These are phyloP conservation scores for Phytophthora sansomeana DNA, from an alignment of 352 stramenopile genomes.

Conservation along the genomic window DNA sequence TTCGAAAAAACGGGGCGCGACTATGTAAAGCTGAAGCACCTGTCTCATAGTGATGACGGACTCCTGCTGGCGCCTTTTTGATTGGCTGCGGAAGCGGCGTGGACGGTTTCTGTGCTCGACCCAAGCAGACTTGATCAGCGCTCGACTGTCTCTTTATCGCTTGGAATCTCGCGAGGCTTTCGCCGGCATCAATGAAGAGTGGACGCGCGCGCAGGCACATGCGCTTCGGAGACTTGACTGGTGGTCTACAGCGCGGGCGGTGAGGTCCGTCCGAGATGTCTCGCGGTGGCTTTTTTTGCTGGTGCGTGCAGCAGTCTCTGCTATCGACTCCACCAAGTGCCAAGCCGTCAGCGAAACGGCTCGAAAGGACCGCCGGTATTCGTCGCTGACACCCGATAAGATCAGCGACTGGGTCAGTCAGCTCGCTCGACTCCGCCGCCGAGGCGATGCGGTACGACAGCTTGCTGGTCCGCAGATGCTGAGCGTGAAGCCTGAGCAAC, in stretches of 20 bases:
- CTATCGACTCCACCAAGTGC: too few relatives aligned
- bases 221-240: constrained; percentile 3
- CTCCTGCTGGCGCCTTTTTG: background rate
- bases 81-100: constrained; percentile 14
- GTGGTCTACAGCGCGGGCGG: background rate
- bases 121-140: constrained; percentile 1
- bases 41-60: constrained; percentile 17
- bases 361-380: background rate
- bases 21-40: constrained; percentile 30
- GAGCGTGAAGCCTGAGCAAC: background rate
- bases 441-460: background rate
- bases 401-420: too few relatives aligned
- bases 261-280: too few relatives aligned
- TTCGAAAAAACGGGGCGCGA: too few relatives aligned
- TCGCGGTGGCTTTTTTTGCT: too few relatives aligned
- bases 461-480: too few relatives aligned
- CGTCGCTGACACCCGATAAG: background rate
- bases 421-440: background rate
- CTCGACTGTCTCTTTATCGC: background rate
- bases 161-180: constrained; percentile 12
- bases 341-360: constrained; percentile 3
- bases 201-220: constrained; percentile 14
- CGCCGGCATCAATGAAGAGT: constrained; percentile 22
- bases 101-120: constrained; percentile 7
- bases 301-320: too few relatives aligned